Percentiles rank a stretch among this genome's conserved stretches.
Conservation (phyloP, 352 stramenopile species). For the Pythium monospermum region DNA sequence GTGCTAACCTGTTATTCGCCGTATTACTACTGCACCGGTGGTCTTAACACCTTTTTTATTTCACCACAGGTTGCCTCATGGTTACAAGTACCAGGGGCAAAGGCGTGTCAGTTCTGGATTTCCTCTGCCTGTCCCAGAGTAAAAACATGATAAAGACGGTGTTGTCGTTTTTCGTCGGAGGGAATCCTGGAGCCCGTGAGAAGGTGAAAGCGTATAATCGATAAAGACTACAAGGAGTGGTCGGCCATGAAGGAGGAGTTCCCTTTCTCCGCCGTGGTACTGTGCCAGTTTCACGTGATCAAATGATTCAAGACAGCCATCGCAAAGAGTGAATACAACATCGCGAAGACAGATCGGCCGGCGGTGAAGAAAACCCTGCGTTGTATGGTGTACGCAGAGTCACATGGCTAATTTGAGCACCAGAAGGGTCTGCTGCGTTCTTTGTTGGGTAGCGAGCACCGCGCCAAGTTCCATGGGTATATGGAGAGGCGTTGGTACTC, state of each 20-base stretch:
- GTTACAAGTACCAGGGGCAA: slow-evolving; percentile 4
- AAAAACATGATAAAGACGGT: slow-evolving; percentile 13
- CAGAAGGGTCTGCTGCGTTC: not conserved
- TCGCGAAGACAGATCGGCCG: not conserved
- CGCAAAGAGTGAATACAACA: not conserved
- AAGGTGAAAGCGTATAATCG: slow-evolving; percentile 11
- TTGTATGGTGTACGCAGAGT: not conserved
- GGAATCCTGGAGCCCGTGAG: not conserved
- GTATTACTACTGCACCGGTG: not conserved
- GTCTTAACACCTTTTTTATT: not conserved
- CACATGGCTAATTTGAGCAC: not conserved
- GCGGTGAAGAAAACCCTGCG: not conserved
- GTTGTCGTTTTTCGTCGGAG: slow-evolving; percentile 5
- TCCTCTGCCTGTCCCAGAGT: slow-evolving; percentile 11
- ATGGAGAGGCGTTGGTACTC: not conserved
- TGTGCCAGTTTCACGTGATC: slow-evolving; percentile 21
- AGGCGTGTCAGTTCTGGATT: slow-evolving; percentile 17
- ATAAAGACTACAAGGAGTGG: slow-evolving; percentile 23
- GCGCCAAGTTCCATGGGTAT: not conserved
- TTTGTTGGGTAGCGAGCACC: not conserved
- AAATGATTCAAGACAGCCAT: not conserved
- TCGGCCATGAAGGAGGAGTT: slow-evolving; percentile 1
- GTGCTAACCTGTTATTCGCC: not conserved
- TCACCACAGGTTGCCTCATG: slow-evolving; percentile 8
- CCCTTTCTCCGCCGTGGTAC: not conserved